These are phyloP conservation scores for Nemophila menziesii DNA, from an alignment of 257 asterid species.

Conservation along the genomic window DNA sequence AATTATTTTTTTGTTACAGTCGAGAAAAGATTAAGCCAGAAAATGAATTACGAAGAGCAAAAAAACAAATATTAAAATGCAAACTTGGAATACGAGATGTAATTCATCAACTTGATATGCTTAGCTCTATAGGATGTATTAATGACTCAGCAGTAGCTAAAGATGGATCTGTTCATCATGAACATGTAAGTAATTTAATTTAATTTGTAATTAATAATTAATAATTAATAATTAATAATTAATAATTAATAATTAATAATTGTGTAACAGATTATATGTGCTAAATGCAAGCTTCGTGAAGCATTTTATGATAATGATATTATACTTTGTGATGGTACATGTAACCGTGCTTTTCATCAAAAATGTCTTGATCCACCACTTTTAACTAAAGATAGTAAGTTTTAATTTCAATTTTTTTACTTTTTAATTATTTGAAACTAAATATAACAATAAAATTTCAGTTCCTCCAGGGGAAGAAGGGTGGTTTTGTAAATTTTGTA, in stretches of 20 bases:
- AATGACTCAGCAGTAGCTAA: conserved; percentile 57
- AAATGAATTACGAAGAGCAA: conserved; percentile 76
- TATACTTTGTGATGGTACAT: conserved; percentile 91
- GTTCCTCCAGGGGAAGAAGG: conserved; percentile 97
- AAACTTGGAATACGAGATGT: conserved; percentile 96
- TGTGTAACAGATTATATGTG: conserved; percentile 89
- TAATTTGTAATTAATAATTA: no score
- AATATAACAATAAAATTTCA: conserved; percentile 26
- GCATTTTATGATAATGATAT: conserved; percentile 84
- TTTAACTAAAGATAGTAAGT: conserved; percentile 72
- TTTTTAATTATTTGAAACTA: neutral
- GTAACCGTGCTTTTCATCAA: conserved; percentile 91
- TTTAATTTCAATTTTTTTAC: neutral
- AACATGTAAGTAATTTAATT: conserved; percentile 47
- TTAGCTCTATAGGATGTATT: conserved; percentile 66
- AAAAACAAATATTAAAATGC: conserved; percentile 69
- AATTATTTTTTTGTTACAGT: conserved; percentile 28
- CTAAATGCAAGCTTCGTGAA: conserved; percentile 75
- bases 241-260: no score
- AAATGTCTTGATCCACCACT: conserved; percentile 91
- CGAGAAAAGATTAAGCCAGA: conserved; percentile 94
- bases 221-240: no score
- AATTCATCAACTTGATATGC: conserved; percentile 67
- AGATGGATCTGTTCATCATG: conserved; percentile 91
- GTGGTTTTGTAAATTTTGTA: conserved; percentile 94